A percentile compares a stretch with the other conserved stretches of the same genome.
These are phyloP conservation scores for Solanum arcanum DNA, from an alignment of 257 asterid genomes.

Conservation along the genomic window DNA sequence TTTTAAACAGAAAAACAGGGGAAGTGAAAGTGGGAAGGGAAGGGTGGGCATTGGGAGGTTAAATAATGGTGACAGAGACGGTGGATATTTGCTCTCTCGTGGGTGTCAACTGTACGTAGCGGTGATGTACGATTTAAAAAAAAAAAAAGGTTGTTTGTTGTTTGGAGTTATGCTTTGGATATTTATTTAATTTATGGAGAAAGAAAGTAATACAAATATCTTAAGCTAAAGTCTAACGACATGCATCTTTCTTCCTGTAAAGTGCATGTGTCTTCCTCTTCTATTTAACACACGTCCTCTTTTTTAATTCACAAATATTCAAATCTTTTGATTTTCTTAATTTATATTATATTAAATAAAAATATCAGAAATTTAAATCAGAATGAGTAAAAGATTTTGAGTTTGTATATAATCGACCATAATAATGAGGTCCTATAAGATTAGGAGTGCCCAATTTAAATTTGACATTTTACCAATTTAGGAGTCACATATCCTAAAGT, in stretches of 20 bases:
- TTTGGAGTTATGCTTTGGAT: not conserved
- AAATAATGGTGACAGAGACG: not conserved
- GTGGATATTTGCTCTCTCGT: not conserved
- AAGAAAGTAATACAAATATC: not conserved
- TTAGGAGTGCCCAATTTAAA: too few relatives aligned
- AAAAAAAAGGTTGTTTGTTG: not conserved
- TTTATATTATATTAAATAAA: too few relatives aligned
- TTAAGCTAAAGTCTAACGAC: not conserved
- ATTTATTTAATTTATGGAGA: not conserved
- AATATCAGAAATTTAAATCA: too few relatives aligned
- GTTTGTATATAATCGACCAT: too few relatives aligned
- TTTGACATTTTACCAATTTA: too few relatives aligned
- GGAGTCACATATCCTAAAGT: too few relatives aligned
- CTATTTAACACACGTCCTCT: not conserved
- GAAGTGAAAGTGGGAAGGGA: not conserved
- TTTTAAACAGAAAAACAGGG: not conserved
- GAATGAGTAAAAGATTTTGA: too few relatives aligned
- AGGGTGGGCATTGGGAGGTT: not conserved
- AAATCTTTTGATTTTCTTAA: too few relatives aligned
- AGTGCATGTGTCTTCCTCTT: not conserved
- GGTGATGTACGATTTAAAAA: not conserved
- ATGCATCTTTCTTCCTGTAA: not conserved
- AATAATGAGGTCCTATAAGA: too few relatives aligned
- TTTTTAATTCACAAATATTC: too few relatives aligned
- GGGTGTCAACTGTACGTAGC: not conserved